These are phyloP conservation scores for Xenoacremonium recifei DNA, from an alignment of 2,329 filamentous ascomycete species.

Conservation along the genomic window DNA sequence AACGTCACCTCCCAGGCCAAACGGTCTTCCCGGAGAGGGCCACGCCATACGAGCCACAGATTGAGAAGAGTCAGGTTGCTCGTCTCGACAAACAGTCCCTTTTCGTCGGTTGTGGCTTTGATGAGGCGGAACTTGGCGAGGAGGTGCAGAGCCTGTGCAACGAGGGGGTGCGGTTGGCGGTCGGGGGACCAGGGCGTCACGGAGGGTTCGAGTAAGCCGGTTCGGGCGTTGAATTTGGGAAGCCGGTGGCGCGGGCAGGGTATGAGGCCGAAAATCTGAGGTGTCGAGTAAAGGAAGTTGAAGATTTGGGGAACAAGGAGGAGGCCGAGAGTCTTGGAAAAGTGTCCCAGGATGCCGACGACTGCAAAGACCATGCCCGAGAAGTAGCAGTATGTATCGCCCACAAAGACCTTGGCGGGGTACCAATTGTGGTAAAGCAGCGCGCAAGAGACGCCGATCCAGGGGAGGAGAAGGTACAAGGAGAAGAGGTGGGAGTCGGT, in stretches of 20 bases:
- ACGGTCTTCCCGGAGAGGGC: slow-evolving; percentile 82
- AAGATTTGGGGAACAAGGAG: slow-evolving; percentile 91
- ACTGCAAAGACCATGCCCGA: slow-evolving; percentile 99
- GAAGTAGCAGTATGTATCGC: slow-evolving; percentile 99
- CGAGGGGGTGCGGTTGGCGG: slow-evolving; percentile 63
- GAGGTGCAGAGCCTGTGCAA: slow-evolving; percentile 64
- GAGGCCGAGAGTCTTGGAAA: slow-evolving; percentile 92
- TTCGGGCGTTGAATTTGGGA: slow-evolving; percentile 81
- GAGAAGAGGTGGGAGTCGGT: slow-evolving; percentile 96
- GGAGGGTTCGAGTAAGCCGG: slow-evolving; percentile 83
- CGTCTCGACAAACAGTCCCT: slow-evolving; percentile 72
- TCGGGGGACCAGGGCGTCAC: slow-evolving; percentile 70
- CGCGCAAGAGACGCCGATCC: slow-evolving; percentile 87
- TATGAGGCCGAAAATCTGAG: slow-evolving; percentile 86
- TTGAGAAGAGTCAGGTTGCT: slow-evolving; percentile 94
- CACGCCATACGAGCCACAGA: slow-evolving; percentile 93
- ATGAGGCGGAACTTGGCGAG: slow-evolving; percentile 69
- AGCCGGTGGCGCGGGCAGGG: slow-evolving; percentile 92
- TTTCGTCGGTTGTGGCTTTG: slow-evolving; percentile 62
- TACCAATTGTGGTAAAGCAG: slow-evolving; percentile 94
- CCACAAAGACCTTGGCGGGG: slow-evolving; percentile 91
- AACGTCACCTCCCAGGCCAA: slow-evolving; percentile 75
- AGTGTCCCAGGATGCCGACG: slow-evolving; percentile 94
- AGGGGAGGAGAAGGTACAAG: slow-evolving; percentile 89
- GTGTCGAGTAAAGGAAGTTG: slow-evolving; percentile 93